A percentile compares a stretch with the other conserved stretches of the same genome.
phyloP scores from a whole-genome alignment of 2,329 filamentous ascomycete genomes.

The Neocatenulostroma microsporum region DNA sequence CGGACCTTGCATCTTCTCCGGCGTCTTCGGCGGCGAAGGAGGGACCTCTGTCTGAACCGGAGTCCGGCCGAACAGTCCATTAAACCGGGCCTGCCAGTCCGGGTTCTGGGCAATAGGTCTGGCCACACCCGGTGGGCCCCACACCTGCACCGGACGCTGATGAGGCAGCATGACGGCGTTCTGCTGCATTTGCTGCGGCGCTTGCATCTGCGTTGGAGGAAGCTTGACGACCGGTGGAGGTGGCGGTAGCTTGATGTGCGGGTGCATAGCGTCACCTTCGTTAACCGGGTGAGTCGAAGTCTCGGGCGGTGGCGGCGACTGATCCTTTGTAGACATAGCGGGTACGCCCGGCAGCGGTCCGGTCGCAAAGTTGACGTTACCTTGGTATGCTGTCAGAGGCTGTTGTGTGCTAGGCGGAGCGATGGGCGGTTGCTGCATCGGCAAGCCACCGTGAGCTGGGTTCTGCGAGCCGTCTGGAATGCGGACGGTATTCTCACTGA shows the following conservation, averaged over 20 bases:
- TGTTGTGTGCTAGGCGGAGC: conserved; percentile 18
- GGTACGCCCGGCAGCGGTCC: conserved; percentile 19
- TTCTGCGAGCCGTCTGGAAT: conserved; percentile 27
- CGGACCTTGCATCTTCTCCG: conserved; percentile 36
- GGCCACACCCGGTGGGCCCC: conserved; percentile 32
- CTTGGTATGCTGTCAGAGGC: conserved; percentile 15
- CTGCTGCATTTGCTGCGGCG: conserved; percentile 32
- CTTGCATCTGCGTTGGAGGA: conserved; percentile 50
- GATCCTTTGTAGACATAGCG: conserved; percentile 15
- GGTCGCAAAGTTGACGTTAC: conserved; percentile 14
- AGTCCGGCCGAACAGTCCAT: conserved; percentile 63
- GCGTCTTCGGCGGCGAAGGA: conserved; percentile 32
- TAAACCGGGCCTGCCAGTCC: conserved; percentile 77
- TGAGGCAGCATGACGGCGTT: conserved; percentile 34
- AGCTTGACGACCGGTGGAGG: conserved; percentile 72
- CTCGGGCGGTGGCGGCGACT: conserved; percentile 58
- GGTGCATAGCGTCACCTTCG: conserved; percentile 56
- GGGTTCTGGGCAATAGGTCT: conserved; percentile 40
- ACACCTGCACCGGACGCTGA: conserved; percentile 32
- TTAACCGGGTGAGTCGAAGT: conserved; percentile 66
- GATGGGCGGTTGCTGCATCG: conserved; percentile 21
- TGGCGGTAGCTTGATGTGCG: conserved; percentile 62
- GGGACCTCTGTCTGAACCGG: conserved; percentile 34
- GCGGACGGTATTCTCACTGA: conserved; percentile 25
- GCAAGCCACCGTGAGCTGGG: conserved; percentile 21